These are phyloP conservation scores for Gnomoniopsis smithogilvyi DNA, from an alignment of 2,329 filamentous ascomycete genomes.

Conservation along the genomic window DNA sequence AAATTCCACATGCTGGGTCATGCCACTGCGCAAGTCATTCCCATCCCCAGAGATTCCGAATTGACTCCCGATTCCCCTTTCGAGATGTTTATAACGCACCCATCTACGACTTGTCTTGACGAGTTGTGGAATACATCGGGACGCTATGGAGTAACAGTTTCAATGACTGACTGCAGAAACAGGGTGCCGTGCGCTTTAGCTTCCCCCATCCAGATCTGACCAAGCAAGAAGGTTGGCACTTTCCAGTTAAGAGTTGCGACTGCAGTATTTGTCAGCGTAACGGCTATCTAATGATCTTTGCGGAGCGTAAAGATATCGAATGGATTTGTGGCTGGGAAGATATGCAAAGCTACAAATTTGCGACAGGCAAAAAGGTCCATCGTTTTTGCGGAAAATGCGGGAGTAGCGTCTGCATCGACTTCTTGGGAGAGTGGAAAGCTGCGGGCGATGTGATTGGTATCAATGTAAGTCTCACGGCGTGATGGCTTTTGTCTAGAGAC, in stretches of 20 bases:
- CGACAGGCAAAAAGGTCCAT: constrained; percentile 9
- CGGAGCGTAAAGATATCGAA: constrained; percentile 8
- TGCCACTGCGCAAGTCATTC: not conserved
- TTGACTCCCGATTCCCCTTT: too few relatives aligned
- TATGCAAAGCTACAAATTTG: constrained; percentile 8
- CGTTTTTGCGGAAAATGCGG: constrained; percentile 12
- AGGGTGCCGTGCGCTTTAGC: constrained; percentile 9
- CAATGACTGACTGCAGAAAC: not conserved
- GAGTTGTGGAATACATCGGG: too few relatives aligned
- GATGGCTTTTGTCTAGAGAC: not conserved
- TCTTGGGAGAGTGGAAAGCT: constrained; percentile 4
- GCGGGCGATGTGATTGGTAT: constrained; percentile 14
- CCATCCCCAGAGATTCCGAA: too few relatives aligned
- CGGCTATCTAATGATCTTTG: constrained; percentile 11
- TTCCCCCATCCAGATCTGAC: constrained; percentile 5
- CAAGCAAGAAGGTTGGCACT: constrained; percentile 8
- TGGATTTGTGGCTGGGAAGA: constrained; percentile 3
- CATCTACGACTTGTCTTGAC: too few relatives aligned
- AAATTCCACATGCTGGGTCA: not conserved
- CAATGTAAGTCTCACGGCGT: constrained; percentile 3
- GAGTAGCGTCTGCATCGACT: constrained; percentile 14
- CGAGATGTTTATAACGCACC: not conserved
- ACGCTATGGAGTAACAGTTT: not conserved
- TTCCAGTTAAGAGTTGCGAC: constrained; percentile 11
- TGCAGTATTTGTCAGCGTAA: constrained; percentile 12